These are phyloP conservation scores for Phytophthora palmivora DNA, from an alignment of 352 stramenopile genomes.

Conservation along the genomic window DNA sequence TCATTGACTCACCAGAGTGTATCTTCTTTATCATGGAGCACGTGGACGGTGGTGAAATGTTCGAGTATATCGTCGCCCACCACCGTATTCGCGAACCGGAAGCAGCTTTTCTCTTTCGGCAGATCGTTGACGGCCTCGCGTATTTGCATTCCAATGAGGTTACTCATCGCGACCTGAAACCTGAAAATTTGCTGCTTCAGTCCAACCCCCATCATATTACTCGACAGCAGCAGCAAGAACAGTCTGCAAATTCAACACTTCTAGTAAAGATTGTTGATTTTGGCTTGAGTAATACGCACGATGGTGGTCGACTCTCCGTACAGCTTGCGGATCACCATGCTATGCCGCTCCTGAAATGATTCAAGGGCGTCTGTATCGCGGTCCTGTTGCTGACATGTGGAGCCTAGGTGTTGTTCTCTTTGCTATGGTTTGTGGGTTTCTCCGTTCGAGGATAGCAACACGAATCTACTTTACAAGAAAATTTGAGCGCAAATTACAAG, in stretches of 20 bases:
- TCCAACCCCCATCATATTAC: slow-evolving; percentile 32
- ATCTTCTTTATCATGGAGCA: slow-evolving; percentile 96
- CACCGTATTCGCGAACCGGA: slow-evolving; percentile 81
- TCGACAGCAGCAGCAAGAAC: slow-evolving; percentile 29
- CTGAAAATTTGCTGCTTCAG: slow-evolving; percentile 92
- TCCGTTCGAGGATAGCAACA: slow-evolving; percentile 95
- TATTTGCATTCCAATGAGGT: slow-evolving; percentile 93
- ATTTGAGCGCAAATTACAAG: slow-evolving; percentile 90
- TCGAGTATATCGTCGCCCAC: slow-evolving; percentile 94
- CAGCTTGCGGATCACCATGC: slow-evolving; percentile 92
- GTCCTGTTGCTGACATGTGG: slow-evolving; percentile 91
- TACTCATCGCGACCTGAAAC: slow-evolving; percentile 92
- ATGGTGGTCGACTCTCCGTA: slow-evolving; percentile 79
- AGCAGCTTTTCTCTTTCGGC: slow-evolving; percentile 78
- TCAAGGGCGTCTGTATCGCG: slow-evolving; percentile 81
- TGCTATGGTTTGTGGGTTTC: slow-evolving; percentile 90
- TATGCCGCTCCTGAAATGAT: slow-evolving; percentile 96
- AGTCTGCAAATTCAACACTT: slow-evolving; percentile 14
- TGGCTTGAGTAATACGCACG: slow-evolving; percentile 92
- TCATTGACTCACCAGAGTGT: slow-evolving; percentile 70
- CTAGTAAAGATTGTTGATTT: slow-evolving; percentile 93
- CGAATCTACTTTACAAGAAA: slow-evolving; percentile 93
- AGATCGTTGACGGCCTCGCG: slow-evolving; percentile 92
- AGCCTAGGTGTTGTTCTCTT: slow-evolving; percentile 94
- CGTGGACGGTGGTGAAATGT: slow-evolving; percentile 92